Evolutionary conservation across 495 filamentous ascomycete genomes (phyloP).

Genomic region (Wilcoxina mikolae): DNA sequence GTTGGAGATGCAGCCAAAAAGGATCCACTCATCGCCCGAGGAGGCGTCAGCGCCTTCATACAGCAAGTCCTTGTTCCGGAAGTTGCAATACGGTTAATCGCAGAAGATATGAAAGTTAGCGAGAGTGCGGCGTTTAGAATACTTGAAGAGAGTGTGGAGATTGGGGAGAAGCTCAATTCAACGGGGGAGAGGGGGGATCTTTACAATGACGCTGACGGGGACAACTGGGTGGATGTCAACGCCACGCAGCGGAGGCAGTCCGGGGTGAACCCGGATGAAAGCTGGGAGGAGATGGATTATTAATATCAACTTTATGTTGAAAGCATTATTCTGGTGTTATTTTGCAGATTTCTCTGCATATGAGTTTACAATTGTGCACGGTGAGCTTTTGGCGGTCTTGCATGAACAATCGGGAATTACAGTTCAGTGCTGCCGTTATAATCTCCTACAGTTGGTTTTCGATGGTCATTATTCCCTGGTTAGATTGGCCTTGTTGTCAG

Average conservation of each 20-base stretch:
- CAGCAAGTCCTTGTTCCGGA: constrained; percentile 82
- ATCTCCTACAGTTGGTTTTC: no score
- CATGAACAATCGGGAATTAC: no score
- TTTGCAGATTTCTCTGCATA: no score
- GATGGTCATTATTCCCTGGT: no score
- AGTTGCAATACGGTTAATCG: constrained; percentile 57
- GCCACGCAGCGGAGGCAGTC: constrained; percentile 7
- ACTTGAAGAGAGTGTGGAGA: constrained; percentile 54
- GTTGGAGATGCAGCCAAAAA: neutral
- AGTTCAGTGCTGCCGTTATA: no score
- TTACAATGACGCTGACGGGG: constrained; percentile 35
- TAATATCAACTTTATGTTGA: neutral
- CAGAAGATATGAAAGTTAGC: constrained; percentile 65
- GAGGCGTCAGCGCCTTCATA: constrained; percentile 60
- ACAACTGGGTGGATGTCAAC: constrained; percentile 22
- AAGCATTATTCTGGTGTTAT: neutral
- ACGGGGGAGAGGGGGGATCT: constrained; percentile 46
- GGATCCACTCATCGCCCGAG: constrained; percentile 37
- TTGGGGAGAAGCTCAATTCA: constrained; percentile 64
- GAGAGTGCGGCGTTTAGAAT: constrained; percentile 52
- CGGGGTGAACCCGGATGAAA: neutral
- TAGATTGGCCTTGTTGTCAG: no score
- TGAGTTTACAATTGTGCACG: no score
- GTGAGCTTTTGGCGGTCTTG: no score
- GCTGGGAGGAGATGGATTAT: constrained; percentile 2